phyloP scores from a whole-genome alignment of 2,329 filamentous ascomycete species.

The Penicillium brasilianum region DNA sequence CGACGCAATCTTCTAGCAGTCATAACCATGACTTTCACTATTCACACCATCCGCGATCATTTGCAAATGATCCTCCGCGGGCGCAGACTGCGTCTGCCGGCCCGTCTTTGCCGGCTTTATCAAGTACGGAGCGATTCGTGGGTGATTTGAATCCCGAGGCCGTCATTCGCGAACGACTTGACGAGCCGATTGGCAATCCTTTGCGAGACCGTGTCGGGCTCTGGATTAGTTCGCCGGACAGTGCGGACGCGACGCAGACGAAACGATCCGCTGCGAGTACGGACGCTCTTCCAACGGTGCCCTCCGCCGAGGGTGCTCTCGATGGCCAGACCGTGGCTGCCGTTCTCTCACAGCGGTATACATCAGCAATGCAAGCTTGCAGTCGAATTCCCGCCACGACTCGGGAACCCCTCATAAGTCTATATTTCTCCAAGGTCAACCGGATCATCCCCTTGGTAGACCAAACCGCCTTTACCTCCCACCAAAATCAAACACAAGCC shows the following conservation, averaged over 20 bases:
- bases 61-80: conserved; percentile 2
- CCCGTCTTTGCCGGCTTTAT: conserved; percentile 16
- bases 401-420: conserved; percentile 37
- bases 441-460: conserved; percentile 47
- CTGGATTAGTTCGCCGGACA: conserved; percentile 37
- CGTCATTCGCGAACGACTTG: conserved; percentile 41
- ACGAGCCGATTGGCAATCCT: conserved; percentile 31
- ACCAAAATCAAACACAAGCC: not conserved
- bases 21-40: not conserved
- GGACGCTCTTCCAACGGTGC: conserved; percentile 5
- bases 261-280: conserved; percentile 7
- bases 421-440: conserved; percentile 47
- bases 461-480: conserved; percentile 27
- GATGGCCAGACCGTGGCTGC: conserved; percentile 19
- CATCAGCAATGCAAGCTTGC: conserved; percentile 35
- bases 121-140: conserved; percentile 42
- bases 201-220: conserved; percentile 39
- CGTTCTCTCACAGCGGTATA: conserved; percentile 33
- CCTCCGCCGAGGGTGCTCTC: not conserved
- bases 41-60: conserved; percentile 1
- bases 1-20: not conserved
- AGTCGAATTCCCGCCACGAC: conserved; percentile 40
- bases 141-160: conserved; percentile 50
- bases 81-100: conserved; percentile 10
- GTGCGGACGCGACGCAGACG: conserved; percentile 13